These are phyloP conservation scores for Malus sylvestris DNA, from an alignment of 306 rosid species.

Conservation along the genomic window DNA sequence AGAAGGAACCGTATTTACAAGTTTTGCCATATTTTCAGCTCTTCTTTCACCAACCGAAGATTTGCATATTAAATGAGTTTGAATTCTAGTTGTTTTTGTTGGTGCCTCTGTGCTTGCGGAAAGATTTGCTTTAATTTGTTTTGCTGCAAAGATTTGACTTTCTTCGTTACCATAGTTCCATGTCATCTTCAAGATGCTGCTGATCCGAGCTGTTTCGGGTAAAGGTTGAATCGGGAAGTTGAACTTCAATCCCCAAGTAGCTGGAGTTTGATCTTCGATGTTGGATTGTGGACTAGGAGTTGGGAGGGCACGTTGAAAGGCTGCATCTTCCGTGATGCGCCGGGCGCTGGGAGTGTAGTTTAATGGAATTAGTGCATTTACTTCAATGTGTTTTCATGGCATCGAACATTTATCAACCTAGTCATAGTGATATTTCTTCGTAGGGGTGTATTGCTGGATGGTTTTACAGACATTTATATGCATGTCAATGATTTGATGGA, in stretches of 20 bases:
- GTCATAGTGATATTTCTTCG: neutral
- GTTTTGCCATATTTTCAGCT: neutral
- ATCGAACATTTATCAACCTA: neutral
- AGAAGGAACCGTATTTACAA: neutral
- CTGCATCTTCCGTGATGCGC: neutral
- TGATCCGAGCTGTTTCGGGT: neutral
- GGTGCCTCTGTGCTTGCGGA: neutral
- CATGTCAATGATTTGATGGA: neutral
- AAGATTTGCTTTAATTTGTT: neutral
- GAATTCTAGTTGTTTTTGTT: neutral
- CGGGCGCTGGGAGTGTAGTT: neutral
- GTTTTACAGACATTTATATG: neutral
- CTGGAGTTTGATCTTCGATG: neutral
- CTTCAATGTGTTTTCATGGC: neutral
- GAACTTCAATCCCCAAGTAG: neutral
- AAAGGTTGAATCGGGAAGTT: neutral
- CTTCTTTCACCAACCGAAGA: neutral
- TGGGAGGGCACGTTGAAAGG: neutral
- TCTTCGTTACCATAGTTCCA: neutral
- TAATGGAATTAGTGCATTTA: neutral
- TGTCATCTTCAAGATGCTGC: neutral
- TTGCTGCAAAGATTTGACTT: neutral
- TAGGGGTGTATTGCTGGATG: neutral
- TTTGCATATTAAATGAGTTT: neutral
- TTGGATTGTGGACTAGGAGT: neutral